These are phyloP conservation scores for Paxillus involutus DNA, from an alignment of 768 basidiomycete species.

Conservation along the genomic window DNA sequence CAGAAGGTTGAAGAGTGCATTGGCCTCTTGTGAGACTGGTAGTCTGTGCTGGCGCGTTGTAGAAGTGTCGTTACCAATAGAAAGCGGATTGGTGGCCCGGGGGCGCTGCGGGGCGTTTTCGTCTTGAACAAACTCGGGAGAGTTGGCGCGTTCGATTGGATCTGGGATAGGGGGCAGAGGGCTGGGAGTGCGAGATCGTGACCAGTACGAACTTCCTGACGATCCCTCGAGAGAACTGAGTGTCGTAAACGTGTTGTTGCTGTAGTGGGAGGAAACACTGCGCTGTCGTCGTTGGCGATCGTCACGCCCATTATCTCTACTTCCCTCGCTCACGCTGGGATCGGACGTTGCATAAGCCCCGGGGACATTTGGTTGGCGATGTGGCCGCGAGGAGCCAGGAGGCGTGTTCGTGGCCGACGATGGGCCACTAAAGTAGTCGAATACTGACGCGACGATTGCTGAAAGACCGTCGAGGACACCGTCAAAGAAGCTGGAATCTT, in stretches of 20 bases:
- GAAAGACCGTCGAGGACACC: slow-evolving; percentile 16
- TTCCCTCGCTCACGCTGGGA: slow-evolving; percentile 2
- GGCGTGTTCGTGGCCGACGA: background rate
- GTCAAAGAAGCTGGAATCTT: slow-evolving; percentile 14
- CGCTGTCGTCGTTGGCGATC: slow-evolving; percentile 2
- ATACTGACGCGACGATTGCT: slow-evolving; percentile 15
- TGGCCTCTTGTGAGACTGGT: slow-evolving; percentile 26
- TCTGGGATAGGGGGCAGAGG: slow-evolving; percentile 26
- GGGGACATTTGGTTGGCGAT: slow-evolving; percentile 9
- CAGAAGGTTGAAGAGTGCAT: slow-evolving; percentile 37
- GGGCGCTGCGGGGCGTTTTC: background rate
- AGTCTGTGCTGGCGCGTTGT: slow-evolving; percentile 1
- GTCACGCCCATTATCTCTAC: slow-evolving; percentile 3
- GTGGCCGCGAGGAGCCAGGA: background rate
- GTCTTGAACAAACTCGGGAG: slow-evolving; percentile 28
- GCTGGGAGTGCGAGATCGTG: slow-evolving; percentile 18
- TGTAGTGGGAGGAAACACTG: slow-evolving; percentile 25
- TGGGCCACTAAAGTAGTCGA: slow-evolving; percentile 9
- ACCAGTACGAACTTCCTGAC: slow-evolving; percentile 37
- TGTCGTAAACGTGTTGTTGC: slow-evolving; percentile 41
- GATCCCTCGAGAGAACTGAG: slow-evolving; percentile 47
- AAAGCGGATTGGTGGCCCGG: slow-evolving; percentile 1
- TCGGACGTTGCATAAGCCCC: slow-evolving; percentile 21
- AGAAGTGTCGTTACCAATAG: background rate
- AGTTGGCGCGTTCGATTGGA: slow-evolving; percentile 28